These are phyloP conservation scores for Cladophialophora exuberans DNA, from an alignment of 2,329 filamentous ascomycete genomes.

Conservation along the genomic window DNA sequence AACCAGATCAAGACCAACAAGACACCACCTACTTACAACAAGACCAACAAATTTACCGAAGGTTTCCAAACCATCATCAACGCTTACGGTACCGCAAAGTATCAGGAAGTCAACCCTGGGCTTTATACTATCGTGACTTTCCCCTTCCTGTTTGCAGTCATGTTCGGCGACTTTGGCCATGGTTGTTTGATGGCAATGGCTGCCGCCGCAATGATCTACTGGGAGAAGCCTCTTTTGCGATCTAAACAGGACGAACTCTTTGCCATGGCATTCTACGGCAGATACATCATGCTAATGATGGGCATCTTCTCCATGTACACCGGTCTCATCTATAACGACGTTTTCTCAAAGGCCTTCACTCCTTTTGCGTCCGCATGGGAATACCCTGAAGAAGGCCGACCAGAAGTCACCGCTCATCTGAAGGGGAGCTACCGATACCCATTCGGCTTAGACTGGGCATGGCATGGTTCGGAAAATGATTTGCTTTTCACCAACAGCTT, in stretches of 20 bases:
- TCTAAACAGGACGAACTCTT: constrained; percentile 98
- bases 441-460: constrained; percentile 93
- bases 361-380: constrained; percentile 90
- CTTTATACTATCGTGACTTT: constrained; percentile 96
- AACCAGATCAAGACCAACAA: constrained; percentile 97
- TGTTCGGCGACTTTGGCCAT: constrained; percentile 98
- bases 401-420: constrained; percentile 68
- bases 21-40: constrained; percentile 94
- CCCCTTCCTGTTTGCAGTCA: constrained; percentile 99
- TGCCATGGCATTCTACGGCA: constrained; percentile 97
- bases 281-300: constrained; percentile 99
- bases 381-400: constrained; percentile 73
- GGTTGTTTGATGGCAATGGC: constrained; percentile 85
- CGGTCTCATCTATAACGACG: constrained; percentile 95
- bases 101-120: constrained; percentile 95
- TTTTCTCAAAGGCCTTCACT: constrained; percentile 90
- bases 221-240: constrained; percentile 77
- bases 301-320: constrained; percentile 96
- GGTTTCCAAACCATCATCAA: constrained; percentile 99
- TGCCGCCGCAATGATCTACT: constrained; percentile 92
- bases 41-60: constrained; percentile 98
- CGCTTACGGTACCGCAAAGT: constrained; percentile 96
- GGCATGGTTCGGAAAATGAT: constrained; percentile 95
- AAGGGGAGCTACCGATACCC: constrained; percentile 83
- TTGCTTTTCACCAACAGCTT: constrained; percentile 96